Percentiles rank a stretch among this genome's conserved stretches.
These are phyloP conservation scores for Mortierella antarctica DNA, from an alignment of 192 early-diverging fungal species.

Conservation along the genomic window DNA sequence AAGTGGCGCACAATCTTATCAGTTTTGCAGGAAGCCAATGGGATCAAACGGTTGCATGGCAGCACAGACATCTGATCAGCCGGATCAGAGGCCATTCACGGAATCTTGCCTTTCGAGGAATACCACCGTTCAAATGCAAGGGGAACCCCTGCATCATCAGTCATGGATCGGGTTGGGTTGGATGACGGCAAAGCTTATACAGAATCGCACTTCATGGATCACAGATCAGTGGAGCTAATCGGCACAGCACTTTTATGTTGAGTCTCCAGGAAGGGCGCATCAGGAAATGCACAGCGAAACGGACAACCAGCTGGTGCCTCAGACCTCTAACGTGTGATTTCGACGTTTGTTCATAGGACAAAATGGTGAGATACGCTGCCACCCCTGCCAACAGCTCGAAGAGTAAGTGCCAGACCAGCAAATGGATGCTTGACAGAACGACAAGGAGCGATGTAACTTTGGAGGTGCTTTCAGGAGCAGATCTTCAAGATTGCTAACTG, in stretches of 20 bases:
- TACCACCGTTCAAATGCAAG: not conserved
- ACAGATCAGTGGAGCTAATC: not conserved
- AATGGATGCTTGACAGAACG: not conserved
- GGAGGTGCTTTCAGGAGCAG: too few species aligned
- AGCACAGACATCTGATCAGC: conserved; percentile 35
- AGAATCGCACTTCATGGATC: too few species aligned
- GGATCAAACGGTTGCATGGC: conserved; percentile 1
- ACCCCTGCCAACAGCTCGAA: conserved; percentile 84
- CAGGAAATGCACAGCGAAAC: not conserved
- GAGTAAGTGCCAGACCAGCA: conserved; percentile 59
- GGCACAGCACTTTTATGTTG: too few species aligned
- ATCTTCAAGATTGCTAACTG: not conserved
- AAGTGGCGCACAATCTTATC: too few species aligned
- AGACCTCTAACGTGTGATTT: conserved; percentile 18
- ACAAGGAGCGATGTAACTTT: not conserved
- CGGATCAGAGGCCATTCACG: not conserved
- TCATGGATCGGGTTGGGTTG: too few species aligned
- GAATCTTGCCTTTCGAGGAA: not conserved
- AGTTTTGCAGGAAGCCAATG: not conserved
- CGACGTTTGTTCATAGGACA: conserved; percentile 37
- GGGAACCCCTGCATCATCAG: conserved; percentile 37
- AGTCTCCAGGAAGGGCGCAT: too few species aligned
- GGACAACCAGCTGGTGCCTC: not conserved
- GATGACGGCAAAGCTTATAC: not conserved
- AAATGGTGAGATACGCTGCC: conserved; percentile 87